Conservation (phyloP, 352 stramenopile species). For the Pythium biforme region DNA sequence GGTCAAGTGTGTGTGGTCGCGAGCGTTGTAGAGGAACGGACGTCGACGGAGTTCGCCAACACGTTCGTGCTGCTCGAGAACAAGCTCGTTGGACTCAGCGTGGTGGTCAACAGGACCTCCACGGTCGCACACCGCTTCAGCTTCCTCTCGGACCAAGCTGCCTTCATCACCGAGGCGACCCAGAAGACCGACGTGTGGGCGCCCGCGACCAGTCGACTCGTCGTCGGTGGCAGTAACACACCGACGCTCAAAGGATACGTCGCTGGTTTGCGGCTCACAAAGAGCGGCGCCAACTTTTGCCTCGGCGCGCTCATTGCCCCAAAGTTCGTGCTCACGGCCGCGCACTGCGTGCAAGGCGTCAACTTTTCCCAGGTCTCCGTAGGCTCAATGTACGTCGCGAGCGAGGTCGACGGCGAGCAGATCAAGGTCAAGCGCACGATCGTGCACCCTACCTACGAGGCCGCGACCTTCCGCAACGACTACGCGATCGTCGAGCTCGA, state of each 20-base stretch:
- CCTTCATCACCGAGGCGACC: slow-evolving; percentile 29
- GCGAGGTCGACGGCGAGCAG: slow-evolving; percentile 35
- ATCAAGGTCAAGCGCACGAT: slow-evolving; percentile 35
- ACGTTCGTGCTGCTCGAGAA: slow-evolving; percentile 30
- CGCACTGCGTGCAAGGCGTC: slow-evolving; percentile 32
- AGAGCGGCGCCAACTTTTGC: slow-evolving; percentile 31
- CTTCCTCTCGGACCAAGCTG: slow-evolving; percentile 22
- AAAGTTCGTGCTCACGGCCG: slow-evolving; percentile 36
- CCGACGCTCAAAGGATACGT: slow-evolving; percentile 30
- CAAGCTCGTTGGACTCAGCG: slow-evolving; percentile 32
- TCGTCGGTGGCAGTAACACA: slow-evolving; percentile 25
- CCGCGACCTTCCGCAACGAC: slow-evolving; percentile 28
- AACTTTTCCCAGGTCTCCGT: slow-evolving; percentile 30
- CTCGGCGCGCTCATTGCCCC: slow-evolving; percentile 37
- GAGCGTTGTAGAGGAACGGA: slow-evolving; percentile 16
- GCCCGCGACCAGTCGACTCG: not conserved
- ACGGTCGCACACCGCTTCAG: slow-evolving; percentile 19
- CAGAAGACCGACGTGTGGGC: slow-evolving; percentile 22
- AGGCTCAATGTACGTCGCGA: slow-evolving; percentile 29
- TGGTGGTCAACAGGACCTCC: slow-evolving; percentile 9
- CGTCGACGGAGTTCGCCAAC: slow-evolving; percentile 15
- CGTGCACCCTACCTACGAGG: slow-evolving; percentile 30
- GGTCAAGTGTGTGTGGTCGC: slow-evolving; percentile 28
- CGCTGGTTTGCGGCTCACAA: slow-evolving; percentile 24
- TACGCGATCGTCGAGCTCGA: slow-evolving; percentile 40